Percentiles rank a stretch among this genome's conserved stretches.
Evolutionary conservation across 768 basidiomycete genomes (phyloP).

Genomic region (Sporobolomyces pararoseus): DNA sequence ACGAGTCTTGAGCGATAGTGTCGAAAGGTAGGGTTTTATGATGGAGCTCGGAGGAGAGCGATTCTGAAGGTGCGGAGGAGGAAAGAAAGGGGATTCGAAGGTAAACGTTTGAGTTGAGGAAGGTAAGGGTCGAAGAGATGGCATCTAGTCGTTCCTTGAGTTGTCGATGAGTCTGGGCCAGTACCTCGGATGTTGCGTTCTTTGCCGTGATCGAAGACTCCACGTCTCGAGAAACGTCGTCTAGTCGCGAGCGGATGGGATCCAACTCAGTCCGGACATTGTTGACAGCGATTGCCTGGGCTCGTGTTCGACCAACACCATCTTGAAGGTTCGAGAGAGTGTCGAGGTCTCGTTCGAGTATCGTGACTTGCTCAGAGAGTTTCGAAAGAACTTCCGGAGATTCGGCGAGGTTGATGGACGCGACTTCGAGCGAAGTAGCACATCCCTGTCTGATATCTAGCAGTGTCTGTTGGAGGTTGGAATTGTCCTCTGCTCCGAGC

Average conservation of each 20-base stretch:
- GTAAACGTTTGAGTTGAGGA: slow-evolving; percentile 3
- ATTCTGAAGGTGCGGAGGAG: slow-evolving; percentile 31
- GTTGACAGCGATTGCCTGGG: background rate
- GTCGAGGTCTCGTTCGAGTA: background rate
- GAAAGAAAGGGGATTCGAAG: slow-evolving; percentile 10
- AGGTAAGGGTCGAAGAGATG: background rate
- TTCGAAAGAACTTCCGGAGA: background rate
- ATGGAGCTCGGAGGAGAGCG: slow-evolving; percentile 53
- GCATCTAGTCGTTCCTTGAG: background rate
- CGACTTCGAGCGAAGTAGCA: background rate
- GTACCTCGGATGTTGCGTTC: too few species aligned
- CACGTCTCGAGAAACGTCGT: too few species aligned
- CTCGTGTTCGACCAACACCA: background rate
- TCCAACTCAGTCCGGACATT: background rate
- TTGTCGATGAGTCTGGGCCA: too few species aligned
- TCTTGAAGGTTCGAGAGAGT: background rate
- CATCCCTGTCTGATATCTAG: too few species aligned
- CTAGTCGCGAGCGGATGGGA: background rate
- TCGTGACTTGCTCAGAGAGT: background rate
- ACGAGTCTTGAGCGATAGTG: slow-evolving; percentile 58
- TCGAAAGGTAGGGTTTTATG: slow-evolving; percentile 59
- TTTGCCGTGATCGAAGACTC: too few species aligned
- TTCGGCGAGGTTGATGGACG: too few species aligned
- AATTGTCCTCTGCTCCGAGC: background rate
- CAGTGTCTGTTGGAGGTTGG: background rate